A percentile compares a stretch with the other conserved stretches of the same genome.
Conservation (phyloP, 2,329 filamentous ascomycete genomes). For the Chalara sp. region DNA sequence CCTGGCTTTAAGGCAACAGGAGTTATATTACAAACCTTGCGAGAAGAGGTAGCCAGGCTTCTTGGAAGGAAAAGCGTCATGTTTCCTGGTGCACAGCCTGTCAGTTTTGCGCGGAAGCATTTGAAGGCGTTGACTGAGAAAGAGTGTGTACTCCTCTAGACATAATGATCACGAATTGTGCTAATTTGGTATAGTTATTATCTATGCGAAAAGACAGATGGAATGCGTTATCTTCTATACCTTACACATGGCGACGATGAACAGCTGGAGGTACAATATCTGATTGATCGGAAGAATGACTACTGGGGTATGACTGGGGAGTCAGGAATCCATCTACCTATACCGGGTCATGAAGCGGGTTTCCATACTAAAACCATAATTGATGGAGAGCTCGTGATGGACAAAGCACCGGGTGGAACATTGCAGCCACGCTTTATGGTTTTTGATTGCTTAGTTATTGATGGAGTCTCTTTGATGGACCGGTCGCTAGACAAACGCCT, state of each 20-base stretch:
- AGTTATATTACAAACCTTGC: slow-evolving; percentile 55
- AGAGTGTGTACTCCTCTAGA: slow-evolving; percentile 48
- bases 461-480: slow-evolving; percentile 68
- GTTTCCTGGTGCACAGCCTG: slow-evolving; percentile 91
- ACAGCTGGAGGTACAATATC: slow-evolving; percentile 67
- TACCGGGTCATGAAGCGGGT: slow-evolving; percentile 52
- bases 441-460: slow-evolving; percentile 85
- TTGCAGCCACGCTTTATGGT: slow-evolving; percentile 77
- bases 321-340: slow-evolving; percentile 68
- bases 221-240: slow-evolving; percentile 92
- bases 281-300: slow-evolving; percentile 97
- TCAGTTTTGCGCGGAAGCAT: slow-evolving; percentile 81
- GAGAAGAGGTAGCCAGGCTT: slow-evolving; percentile 66
- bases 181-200: slow-evolving; percentile 59
- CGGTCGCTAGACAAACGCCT: slow-evolving; percentile 82
- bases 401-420: slow-evolving; percentile 61
- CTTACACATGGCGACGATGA: slow-evolving; percentile 58
- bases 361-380: slow-evolving; percentile 80
- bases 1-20: slow-evolving; percentile 60
- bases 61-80: slow-evolving; percentile 60
- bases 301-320: slow-evolving; percentile 75
- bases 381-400: slow-evolving; percentile 89
- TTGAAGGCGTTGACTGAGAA: slow-evolving; percentile 71
- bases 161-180: background rate
- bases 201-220: slow-evolving; percentile 97